Evolutionary conservation across 2,329 filamentous ascomycete species (phyloP), one percentile per base, ranked within the genome.

Genomic region (Trichoderma koningii): DNA sequence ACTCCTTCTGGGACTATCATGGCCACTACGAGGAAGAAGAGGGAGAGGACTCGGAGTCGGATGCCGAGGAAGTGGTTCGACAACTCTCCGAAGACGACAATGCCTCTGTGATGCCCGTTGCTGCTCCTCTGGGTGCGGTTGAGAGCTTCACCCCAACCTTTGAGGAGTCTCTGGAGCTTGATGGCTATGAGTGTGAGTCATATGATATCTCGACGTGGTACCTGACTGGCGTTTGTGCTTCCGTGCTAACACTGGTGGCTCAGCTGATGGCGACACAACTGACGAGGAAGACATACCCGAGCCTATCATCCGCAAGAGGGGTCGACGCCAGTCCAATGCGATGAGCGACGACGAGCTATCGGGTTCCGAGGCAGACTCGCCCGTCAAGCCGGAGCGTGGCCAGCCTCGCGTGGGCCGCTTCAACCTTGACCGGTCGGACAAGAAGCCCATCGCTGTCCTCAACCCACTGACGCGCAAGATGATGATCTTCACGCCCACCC

Each of bases 1-100:
- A 80, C 47, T 87, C 85, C 1, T 89, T 85, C 71, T 90, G 87
- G 87, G 87, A 89, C 71, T 85, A 84, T 68, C 78, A 81, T 64
- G 81, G 83, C 65, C 80, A 82, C 26, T 79, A 81, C 56, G 75
- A 71, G 23, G 56, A 61, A 61, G 57, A 38, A 52, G 59, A 34
- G 41, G 59, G 73, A 66, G 72, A 70, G 15, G 76, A 78, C 41
- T 79, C 77, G 1, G 82, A 83, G 51, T 79, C 77, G 1, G 82
- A 83, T 51, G 76, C 79, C 12, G 59, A 82, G 42, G 75, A 77
- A 51, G 73, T 79, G 21, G 68, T 77, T 42, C 72, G 74, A 52
- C 73, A 74, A 12, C 66, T 76, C 7, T 76, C 75, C 44, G 77
- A 80, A 5, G 79, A 81, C 41, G 76, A 78, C 21, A 81, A 79